Base-by-base conservation (phyloP, 2,329 filamentous ascomycete genomes). In the Leptoxyphium fumago region DNA sequence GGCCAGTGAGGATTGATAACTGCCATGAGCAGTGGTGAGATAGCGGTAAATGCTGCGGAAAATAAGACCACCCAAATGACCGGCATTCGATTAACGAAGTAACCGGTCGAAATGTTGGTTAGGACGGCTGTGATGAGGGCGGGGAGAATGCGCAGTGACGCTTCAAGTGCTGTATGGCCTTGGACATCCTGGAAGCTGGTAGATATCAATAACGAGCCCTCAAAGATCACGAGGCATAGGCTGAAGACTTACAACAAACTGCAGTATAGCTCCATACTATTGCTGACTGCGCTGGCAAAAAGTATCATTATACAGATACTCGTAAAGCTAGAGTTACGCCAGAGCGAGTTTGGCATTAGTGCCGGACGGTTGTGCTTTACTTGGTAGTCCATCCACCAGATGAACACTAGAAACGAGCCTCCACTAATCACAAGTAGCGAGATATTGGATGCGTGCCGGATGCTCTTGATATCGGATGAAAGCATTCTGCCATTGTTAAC, bases 321-420 rank as follows among this genome's bases (percentile, higher is more conserved):
- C 0, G 73, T 70, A 50, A 81, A 81, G 5, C 70, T 57, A 0
- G 58, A 53, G 38, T 75, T 78, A 10, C 61, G 67, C 78, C 77
- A 81, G 0, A 81, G 59, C 0, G 69, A 69, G 54, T 80, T 80
- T 0, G 78, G 77, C 13, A 82, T 78, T 5, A 82, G 56, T 0
- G 75, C 74, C 10, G 74, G 70, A 2, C 62, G 63, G 9, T 64
- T 62, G 0, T 56, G 53, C 11, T 59, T 61, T 39, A 70, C 69
- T 41, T 71, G 72, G 2, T 63, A 61, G 10, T 65, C 62, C 47
- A 76, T 68, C 77, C 77, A 80, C 9, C 60, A 55, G 38, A 72
- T 59, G 52, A 81, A 81, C 0, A 60, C 54, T 26, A 26, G 21
- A 26, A 26, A 3, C 21, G 21, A 26, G 21, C 4, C 21, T 26